These are phyloP conservation scores for Cercospora sp. DNA, from an alignment of 2,329 filamentous ascomycete species.

Conservation along the genomic window DNA sequence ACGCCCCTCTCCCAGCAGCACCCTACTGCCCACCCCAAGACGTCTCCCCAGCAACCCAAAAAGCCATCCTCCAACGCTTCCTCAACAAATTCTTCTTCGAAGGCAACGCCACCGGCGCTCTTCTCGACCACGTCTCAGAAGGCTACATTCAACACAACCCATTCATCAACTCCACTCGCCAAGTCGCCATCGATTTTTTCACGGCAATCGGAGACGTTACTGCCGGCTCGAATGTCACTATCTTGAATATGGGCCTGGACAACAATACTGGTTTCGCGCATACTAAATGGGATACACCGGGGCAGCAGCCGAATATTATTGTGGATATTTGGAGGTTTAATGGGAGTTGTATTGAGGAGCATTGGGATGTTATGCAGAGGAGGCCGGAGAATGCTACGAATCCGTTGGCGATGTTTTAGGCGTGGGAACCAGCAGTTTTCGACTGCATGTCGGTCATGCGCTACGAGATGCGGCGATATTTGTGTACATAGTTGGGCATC, in stretches of 20 bases:
- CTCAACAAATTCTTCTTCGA: slow-evolving; percentile 5
- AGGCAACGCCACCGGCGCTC: background rate
- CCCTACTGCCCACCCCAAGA: background rate
- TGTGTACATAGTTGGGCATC: background rate
- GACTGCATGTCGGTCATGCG: too few relatives aligned
- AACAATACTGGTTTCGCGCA: background rate
- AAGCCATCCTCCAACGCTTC: background rate
- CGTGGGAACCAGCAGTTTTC: background rate
- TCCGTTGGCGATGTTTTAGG: slow-evolving; percentile 13
- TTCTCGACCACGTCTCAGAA: background rate
- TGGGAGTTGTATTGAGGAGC: slow-evolving; percentile 4
- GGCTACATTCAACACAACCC: slow-evolving; percentile 8
- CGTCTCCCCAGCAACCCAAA: background rate
- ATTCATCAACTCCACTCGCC: background rate
- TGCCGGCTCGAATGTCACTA: background rate
- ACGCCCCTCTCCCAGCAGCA: background rate
- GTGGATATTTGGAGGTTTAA: slow-evolving; percentile 4
- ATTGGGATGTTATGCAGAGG: slow-evolving; percentile 7
- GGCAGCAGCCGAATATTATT: background rate
- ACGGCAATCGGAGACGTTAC: background rate
- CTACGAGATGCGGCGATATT: background rate
- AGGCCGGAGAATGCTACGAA: slow-evolving; percentile 22
- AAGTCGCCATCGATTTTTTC: background rate
- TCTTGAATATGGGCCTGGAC: background rate
- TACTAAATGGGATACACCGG: background rate